Evolutionary conservation across 2,329 filamentous ascomycete species (phyloP).

Genomic region (Drechslera avenae): DNA sequence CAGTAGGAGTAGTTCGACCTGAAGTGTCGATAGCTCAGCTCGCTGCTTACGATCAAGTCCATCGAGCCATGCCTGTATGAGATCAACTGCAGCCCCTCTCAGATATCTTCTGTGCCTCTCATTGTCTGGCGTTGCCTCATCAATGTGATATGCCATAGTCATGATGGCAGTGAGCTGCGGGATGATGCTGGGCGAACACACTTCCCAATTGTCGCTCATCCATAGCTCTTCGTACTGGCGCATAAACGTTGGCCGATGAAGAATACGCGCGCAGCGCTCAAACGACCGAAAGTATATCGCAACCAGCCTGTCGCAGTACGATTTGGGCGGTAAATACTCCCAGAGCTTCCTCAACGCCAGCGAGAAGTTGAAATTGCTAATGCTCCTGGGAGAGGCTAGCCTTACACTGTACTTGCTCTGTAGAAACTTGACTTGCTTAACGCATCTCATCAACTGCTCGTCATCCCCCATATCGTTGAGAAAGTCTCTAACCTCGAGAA

Average conservation of each 20-base stretch:
- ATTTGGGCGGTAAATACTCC: constrained; percentile 25
- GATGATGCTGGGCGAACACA: constrained; percentile 28
- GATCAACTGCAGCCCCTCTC: constrained; percentile 18
- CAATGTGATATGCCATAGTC: constrained; percentile 30
- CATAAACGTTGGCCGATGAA: constrained; percentile 34
- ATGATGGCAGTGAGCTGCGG: constrained; percentile 28
- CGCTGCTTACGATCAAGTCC: constrained; percentile 28
- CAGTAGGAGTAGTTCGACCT: constrained; percentile 25
- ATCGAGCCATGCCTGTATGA: constrained; percentile 30
- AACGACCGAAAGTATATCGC: constrained; percentile 26
- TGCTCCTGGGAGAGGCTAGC: constrained; percentile 14
- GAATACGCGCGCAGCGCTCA: constrained; percentile 31
- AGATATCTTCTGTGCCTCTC: constrained; percentile 20
- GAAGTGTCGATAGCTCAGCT: constrained; percentile 28
- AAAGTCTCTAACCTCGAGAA: constrained; percentile 23
- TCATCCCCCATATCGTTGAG: constrained; percentile 20
- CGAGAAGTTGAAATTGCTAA: constrained; percentile 16
- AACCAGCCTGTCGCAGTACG: constrained; percentile 30
- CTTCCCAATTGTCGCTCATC: constrained; percentile 15
- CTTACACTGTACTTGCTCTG: constrained; percentile 20
- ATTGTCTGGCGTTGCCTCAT: constrained; percentile 7
- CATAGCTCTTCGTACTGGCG: constrained; percentile 29
- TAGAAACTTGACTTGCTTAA: constrained; percentile 24
- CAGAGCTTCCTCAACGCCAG: constrained; percentile 24
- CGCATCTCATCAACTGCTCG: constrained; percentile 19